Conservation (phyloP, 768 basidiomycete species). For the Rhodosporidiobolus sp. region DNA sequence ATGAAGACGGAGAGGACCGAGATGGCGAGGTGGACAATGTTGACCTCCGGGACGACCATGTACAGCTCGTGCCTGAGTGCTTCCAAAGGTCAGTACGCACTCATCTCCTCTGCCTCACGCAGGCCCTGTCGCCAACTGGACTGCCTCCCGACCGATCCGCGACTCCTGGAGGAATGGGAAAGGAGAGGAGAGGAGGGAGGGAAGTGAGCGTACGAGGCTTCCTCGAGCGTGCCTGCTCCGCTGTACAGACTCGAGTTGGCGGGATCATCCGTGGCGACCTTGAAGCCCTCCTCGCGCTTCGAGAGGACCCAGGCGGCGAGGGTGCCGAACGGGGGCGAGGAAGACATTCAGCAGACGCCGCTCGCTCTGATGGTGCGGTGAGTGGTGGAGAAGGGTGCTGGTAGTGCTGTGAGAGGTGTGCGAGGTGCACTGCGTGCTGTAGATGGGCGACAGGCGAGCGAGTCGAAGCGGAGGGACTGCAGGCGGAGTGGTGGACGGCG, state of each 20-base stretch:
- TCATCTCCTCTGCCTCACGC: no score
- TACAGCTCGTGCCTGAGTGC: conserved; percentile 27
- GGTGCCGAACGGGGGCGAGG: not conserved
- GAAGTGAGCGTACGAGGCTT: conserved; percentile 24
- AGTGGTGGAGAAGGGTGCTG: not conserved
- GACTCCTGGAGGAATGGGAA: no score
- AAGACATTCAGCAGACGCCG: not conserved
- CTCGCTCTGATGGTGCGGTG: no score
- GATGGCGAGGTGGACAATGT: conserved; percentile 38
- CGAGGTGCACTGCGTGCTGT: not conserved
- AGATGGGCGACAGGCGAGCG: no score
- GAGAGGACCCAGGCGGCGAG: not conserved
- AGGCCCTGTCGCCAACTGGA: no score
- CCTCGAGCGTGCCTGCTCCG: conserved; percentile 25
- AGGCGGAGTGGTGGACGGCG: no score
- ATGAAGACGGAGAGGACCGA: conserved; percentile 35
- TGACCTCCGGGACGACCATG: conserved; percentile 29
- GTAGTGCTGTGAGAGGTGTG: not conserved
- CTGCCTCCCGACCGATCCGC: not conserved
- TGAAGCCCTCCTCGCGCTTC: conserved; percentile 3
- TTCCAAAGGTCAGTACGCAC: no score
- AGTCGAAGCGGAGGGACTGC: no score
- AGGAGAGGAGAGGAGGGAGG: not conserved
- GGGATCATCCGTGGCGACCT: conserved; percentile 16
- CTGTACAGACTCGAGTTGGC: conserved; percentile 15